Base-by-base conservation (phyloP, 192 early-diverging fungal species). In the Ramicandelaber brevisporus region DNA sequence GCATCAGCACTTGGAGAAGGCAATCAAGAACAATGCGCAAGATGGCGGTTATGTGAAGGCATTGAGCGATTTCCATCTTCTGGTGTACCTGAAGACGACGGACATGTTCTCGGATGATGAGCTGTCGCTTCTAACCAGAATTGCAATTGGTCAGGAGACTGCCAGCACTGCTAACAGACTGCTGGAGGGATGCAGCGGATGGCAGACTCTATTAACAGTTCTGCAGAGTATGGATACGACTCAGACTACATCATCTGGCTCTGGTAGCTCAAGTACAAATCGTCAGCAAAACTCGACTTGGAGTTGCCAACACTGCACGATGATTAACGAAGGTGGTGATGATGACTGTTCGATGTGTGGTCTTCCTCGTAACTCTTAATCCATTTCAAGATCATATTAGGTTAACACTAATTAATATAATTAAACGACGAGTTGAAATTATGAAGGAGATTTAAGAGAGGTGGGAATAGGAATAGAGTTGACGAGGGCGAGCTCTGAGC, bases 271-370 rank as follows among this genome's bases (percentile, higher is more conserved):
- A 8, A 33, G 34, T 23, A 23, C 37, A 15, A 41, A 43, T 13
- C 27, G 38, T 15, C 17, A 27, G 12, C 32, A 39, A 4, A 34
- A 40, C 5, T 39, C 38, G 1, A 22, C 41, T 25, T 65, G 64
- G 55, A 54, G 51, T 23, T 86, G 78, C 43, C 50, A 59, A 27
- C 72, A 80, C 43, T 84, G 83, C 45, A 87, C 83, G 8, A 80
- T 67, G 44, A 32, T 42, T n/a, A 87, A 87, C 47, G 44, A 55
- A 17, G 41, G 37, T 14, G 41, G 53, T 0, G 57, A 52, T 17
- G 59, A 51, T 27, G 68, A 48, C 16, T 86, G 83, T 43, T 73
- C 78, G 41, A 78, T 84, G 57, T 87, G 83, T 43, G 75, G 70
- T 12, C 52, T 84, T 21, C 83, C 79, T 8, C 48, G 55, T n/a